These are phyloP conservation scores for Globisporangium heterothallicum DNA, from an alignment of 352 stramenopile genomes.

Conservation along the genomic window DNA sequence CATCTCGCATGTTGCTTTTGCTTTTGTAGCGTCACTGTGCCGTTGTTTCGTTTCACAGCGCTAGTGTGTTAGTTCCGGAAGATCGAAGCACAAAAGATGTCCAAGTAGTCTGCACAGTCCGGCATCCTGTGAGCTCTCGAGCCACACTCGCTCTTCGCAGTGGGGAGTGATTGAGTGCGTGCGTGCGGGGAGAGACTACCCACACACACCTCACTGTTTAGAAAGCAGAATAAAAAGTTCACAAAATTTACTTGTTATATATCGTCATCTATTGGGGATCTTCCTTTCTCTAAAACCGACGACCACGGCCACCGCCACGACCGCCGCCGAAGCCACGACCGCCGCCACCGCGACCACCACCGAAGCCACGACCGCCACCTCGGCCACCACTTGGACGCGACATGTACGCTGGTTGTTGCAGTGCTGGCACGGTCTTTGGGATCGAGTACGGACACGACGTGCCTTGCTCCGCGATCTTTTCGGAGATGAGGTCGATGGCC, in stretches of 20 bases:
- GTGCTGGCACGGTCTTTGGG: conserved; percentile 66
- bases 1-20: no score
- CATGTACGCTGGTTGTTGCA: conserved; percentile 63
- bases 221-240: no score
- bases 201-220: no score
- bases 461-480: conserved; percentile 66
- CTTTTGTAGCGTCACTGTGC: no score
- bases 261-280: not conserved
- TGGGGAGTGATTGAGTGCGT: no score
- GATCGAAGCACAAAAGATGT: no score
- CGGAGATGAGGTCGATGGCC: conserved; percentile 55
- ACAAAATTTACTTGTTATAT: conserved; percentile 1
- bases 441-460: conserved; percentile 72
- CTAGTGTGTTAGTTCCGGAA: no score
- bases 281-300: conserved; percentile 21
- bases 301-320: conserved; percentile 28
- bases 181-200: no score
- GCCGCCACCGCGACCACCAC: conserved; percentile 23
- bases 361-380: conserved; percentile 30
- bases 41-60: no score
- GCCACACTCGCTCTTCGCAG: no score
- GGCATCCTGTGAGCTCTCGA: no score
- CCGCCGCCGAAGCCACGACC: conserved; percentile 28
- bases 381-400: conserved; percentile 36
- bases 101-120: no score